Conservation (phyloP, 306 rosid genomes). For the Quercus variabilis region DNA sequence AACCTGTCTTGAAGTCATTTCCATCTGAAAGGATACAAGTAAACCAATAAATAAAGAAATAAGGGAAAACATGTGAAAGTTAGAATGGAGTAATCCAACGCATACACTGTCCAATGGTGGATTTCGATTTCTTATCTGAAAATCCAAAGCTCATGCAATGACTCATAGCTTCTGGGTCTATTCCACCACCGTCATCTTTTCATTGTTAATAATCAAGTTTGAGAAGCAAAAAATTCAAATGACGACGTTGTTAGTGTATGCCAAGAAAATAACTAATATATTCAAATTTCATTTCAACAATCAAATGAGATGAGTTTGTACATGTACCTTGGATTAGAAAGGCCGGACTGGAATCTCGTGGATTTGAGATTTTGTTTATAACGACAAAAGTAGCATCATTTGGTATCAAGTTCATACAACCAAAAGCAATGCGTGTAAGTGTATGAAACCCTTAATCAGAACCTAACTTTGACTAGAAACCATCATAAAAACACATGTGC, state of each 20-base stretch:
- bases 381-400: conserved; percentile 51
- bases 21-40: conserved; percentile 44
- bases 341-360: conserved; percentile 42
- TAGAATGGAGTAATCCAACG: not conserved
- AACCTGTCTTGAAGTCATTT: conserved; percentile 56
- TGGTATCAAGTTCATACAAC: conserved; percentile 24
- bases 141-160: conserved; percentile 55
- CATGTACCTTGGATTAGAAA: conserved; percentile 46
- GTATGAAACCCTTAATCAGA: not conserved
- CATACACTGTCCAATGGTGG: conserved; percentile 54
- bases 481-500: not conserved
- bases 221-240: not conserved
- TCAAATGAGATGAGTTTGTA: not conserved
- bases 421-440: not conserved
- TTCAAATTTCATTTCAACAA: not conserved
- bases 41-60: conserved; percentile 9
- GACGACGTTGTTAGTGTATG: not conserved
- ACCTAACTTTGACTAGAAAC: not conserved
- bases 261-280: not conserved
- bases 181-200: conserved; percentile 48
- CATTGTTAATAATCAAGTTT: not conserved
- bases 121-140: conserved; percentile 40
- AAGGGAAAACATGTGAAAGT: not conserved
- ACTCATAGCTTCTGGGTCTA: conserved; percentile 46
- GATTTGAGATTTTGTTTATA: conserved; percentile 38